phyloP scores from a whole-genome alignment of 257 asterid species.

The Agastache rugosa region DNA sequence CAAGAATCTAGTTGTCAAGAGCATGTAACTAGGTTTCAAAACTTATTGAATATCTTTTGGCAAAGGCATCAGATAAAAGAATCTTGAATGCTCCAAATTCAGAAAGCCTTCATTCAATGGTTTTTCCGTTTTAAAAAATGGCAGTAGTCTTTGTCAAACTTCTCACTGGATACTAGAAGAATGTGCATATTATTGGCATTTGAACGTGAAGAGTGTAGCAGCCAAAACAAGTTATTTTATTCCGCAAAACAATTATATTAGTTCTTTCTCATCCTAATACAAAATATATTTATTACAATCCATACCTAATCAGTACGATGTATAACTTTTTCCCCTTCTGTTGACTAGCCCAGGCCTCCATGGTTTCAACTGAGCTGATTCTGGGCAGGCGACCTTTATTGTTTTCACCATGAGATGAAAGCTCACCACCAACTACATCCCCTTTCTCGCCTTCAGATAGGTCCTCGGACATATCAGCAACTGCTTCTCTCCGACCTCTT shows the following conservation, averaged over 20 bases:
- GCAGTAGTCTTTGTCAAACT: slow-evolving; percentile 3
- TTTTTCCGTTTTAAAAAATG: slow-evolving; percentile 1
- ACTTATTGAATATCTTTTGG: background rate
- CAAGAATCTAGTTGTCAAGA: slow-evolving; percentile 40
- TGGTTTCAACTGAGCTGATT: slow-evolving; percentile 76
- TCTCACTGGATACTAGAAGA: slow-evolving; percentile 11
- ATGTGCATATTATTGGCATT: background rate
- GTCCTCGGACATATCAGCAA: slow-evolving; percentile 96
- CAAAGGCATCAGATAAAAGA: slow-evolving; percentile 5
- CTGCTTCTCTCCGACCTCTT: slow-evolving; percentile 88
- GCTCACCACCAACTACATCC: slow-evolving; percentile 54
- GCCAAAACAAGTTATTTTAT: slow-evolving; percentile 4
- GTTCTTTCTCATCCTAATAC: background rate
- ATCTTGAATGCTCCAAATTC: slow-evolving; percentile 13
- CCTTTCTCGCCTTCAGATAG: slow-evolving; percentile 75
- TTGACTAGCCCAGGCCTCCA: slow-evolving; percentile 86
- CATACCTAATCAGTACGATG: slow-evolving; percentile 75
- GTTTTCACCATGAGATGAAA: slow-evolving; percentile 70
- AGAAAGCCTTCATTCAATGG: slow-evolving; percentile 12
- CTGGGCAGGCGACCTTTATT: slow-evolving; percentile 70
- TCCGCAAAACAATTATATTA: background rate
- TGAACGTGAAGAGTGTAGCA: slow-evolving; percentile 1
- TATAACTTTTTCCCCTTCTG: slow-evolving; percentile 83
- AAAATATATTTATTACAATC: slow-evolving; percentile 12
- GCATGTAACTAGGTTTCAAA: slow-evolving; percentile 12